Evolutionary conservation across 768 basidiomycete species (phyloP), one percentile per base, ranked within the genome.

Genomic region (Trametes cubensis): DNA sequence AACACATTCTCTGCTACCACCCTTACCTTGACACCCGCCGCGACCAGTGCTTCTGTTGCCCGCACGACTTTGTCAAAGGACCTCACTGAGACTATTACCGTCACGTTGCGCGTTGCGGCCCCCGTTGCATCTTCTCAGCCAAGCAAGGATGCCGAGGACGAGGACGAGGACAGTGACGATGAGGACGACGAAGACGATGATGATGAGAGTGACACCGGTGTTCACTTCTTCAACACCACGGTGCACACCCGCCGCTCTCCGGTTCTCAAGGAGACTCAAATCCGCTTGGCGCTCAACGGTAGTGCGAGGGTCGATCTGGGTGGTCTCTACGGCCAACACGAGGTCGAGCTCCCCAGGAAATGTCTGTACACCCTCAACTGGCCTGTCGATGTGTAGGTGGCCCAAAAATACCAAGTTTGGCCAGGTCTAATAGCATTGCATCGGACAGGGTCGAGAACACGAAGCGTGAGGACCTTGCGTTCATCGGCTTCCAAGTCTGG

Each of bases 401-500:
- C 41, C 34, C 55, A 20, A 2, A 7, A 17, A 25, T 5, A 10
- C 13, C 8, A 30, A 6, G 3, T 13, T 38, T 0, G 18, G 14
- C 6, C 26, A n/a, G 25, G 18, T 40, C 8, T 41, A 2, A 51
- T 20, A 14, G 18, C 30, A 47, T 38, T 46, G 53, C 7, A 21
- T 42, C 30, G 18, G 21, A 25, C 63, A 92, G 89, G 23, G 79
- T 93, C 55, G 77, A 78, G 55, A 83, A 90, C 69, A 90, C 89
- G 28, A 83, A 89, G 71, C 85, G 90, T 26, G 89, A 92, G 69
- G 91, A 93, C 71, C 74, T 90, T 61, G 81, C 87, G 13, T 92
- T 92, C 73, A 85, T 92, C 42, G 79, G 81, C 6, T 93, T 92
- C 76, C 89, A 92, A 66, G 75, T 90, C 57, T 93, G 91, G 90